Percentiles rank a stretch among this genome's conserved stretches.
phyloP scores from a whole-genome alignment of 495 filamentous ascomycete species.

The Chaetomium fimeti region DNA sequence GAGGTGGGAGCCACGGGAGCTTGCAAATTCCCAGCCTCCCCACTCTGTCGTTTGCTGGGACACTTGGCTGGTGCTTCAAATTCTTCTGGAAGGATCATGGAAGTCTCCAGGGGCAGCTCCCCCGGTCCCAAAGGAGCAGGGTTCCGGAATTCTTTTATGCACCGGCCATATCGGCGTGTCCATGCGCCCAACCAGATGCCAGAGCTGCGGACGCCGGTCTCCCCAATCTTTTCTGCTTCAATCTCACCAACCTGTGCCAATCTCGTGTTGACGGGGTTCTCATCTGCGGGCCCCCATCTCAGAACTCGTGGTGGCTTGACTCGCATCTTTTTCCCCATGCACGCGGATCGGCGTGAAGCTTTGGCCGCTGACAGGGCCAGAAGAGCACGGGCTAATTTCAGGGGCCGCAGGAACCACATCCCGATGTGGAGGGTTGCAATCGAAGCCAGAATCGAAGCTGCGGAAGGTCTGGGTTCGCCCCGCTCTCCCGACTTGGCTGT shows the following conservation, averaged over 20 bases:
- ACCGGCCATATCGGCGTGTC: conserved; percentile 16
- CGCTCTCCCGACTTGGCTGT: conserved; percentile 10
- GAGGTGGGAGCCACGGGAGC: neutral
- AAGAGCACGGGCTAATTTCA: conserved; percentile 13
- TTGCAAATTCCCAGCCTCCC: conserved; percentile 7
- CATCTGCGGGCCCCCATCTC: neutral
- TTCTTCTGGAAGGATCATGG: conserved; percentile 33
- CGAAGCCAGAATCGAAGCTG: conserved; percentile 20
- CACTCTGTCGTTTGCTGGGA: neutral
- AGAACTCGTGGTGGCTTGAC: neutral
- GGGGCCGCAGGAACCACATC: conserved; percentile 1
- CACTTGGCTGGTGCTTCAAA: neutral
- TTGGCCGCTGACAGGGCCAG: conserved; percentile 1
- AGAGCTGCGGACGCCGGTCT: neutral
- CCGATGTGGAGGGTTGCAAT: conserved; percentile 24
- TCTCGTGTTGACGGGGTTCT: neutral
- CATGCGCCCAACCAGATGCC: conserved; percentile 10
- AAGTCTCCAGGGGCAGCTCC: conserved; percentile 27
- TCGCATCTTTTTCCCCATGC: neutral
- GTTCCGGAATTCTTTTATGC: conserved; percentile 9
- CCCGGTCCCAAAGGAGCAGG: conserved; percentile 18
- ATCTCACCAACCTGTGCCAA: conserved; percentile 7
- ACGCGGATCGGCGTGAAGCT: conserved; percentile 5
- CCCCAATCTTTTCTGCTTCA: neutral
- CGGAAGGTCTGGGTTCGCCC: conserved; percentile 18